These are phyloP conservation scores for Nakaseomyces delphensis DNA, from an alignment of 1,139 yeast genomes.

Conservation along the genomic window DNA sequence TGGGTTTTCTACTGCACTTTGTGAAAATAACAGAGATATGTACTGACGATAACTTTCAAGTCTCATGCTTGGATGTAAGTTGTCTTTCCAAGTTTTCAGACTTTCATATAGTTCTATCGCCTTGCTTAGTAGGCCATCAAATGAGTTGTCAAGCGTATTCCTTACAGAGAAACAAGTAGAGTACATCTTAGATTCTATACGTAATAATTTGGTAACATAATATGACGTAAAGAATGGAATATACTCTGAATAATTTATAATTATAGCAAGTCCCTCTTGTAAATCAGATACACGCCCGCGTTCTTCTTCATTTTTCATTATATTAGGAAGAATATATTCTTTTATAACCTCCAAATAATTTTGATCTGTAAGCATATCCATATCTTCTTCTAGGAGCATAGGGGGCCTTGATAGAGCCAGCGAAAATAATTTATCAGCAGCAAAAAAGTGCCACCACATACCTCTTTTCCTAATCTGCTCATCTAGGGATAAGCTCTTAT, in stretches of 20 bases:
- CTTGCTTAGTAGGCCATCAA: constrained; percentile 21
- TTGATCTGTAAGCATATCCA: constrained; percentile 19
- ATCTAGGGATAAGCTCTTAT: constrained; percentile 12
- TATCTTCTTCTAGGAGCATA: constrained; percentile 18
- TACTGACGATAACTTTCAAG: constrained; percentile 20
- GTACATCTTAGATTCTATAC: constrained; percentile 16
- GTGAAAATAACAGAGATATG: constrained; percentile 17
- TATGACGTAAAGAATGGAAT: constrained; percentile 22
- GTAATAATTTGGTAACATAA: constrained; percentile 15
- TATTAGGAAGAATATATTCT: constrained; percentile 10
- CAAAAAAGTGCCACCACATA: constrained; percentile 25
- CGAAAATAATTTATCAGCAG: constrained; percentile 20
- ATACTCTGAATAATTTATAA: constrained; percentile 16
- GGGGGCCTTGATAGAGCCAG: constrained; percentile 21
- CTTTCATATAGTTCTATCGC: constrained; percentile 14
- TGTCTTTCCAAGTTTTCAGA: constrained; percentile 20
- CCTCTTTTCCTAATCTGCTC: constrained; percentile 17
- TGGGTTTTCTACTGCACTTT: constrained; percentile 16
- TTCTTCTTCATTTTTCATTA: constrained; percentile 12
- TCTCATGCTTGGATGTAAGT: constrained; percentile 21
- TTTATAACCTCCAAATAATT: constrained; percentile 17
- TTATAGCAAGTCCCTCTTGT: constrained; percentile 16
- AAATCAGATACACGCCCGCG: constrained; percentile 13
- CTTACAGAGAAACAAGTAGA: constrained; percentile 19
- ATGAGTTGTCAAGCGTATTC: constrained; percentile 14